Evolutionary conservation across 2,329 filamentous ascomycete genomes (phyloP), one percentile per base, ranked within the genome.

Genomic region (Ascosphaera apis): DNA sequence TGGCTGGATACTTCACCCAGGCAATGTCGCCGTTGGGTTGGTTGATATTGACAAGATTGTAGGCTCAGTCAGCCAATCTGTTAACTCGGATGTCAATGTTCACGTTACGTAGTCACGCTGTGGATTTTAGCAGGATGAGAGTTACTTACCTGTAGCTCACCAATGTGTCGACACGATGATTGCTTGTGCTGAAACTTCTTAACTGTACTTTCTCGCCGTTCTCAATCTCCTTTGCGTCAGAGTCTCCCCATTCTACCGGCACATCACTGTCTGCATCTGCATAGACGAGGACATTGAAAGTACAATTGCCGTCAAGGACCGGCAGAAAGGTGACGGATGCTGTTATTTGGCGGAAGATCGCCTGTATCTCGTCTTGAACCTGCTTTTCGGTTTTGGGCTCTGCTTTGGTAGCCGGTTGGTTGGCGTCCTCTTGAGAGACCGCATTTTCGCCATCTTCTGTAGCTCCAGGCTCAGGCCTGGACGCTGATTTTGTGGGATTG

Each of bases 251-350:
- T 55, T 98, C 88, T 39, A 98, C 76, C 3, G 88, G 88, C 11
- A 98, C 88, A 34, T 95, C 86, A 39, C 79, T 88, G 56, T 95
- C 84, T 13, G 84, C 84, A 53, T 98, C 86, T 36, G 88, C 88
- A 53, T 98, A 98, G 3, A 98, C 88, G 30, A 98, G 68, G 34
- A 98, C 86, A 51, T 98, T 98, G 65, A 98, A 98, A 8, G 88
- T 95, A 64, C 86, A 98, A 54, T 92, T 80, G 30, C 84, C 84
- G 41, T 81, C 74, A 4, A 98, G 69, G 60, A 95, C 84, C 0
- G 88, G 88, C 9, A 98, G 63, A 53, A 98, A 98, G 0, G 88
- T 95, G 37, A 98, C 88, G 0, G 82, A 92, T 1, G 88, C 88
- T 1, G 88, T 98, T 55, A 98, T 95, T 53, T 98, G 88, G 34